phyloP scores from a whole-genome alignment of 2,329 filamentous ascomycete genomes.

The Hysterium pulicare region DNA sequence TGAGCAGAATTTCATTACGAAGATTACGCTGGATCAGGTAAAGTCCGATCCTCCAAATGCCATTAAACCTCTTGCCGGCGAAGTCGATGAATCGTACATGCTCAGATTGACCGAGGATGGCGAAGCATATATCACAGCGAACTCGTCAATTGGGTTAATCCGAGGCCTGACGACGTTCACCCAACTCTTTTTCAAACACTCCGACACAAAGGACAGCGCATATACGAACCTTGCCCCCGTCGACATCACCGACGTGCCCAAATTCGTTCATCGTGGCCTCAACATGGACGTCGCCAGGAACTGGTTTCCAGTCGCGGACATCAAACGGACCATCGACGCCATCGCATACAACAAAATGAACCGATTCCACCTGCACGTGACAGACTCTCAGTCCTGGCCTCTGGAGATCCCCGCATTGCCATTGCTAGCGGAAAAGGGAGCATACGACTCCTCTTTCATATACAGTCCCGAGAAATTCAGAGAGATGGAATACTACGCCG shows the following conservation, averaged over 20 bases:
- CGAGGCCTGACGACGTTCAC: conserved; percentile 72
- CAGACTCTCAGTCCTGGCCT: conserved; percentile 83
- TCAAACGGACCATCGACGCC: conserved; percentile 73
- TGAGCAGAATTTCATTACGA: conserved; percentile 52
- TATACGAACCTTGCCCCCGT: conserved; percentile 74
- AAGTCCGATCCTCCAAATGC: conserved; percentile 51
- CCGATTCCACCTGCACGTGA: conserved; percentile 74
- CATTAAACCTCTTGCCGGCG: conserved; percentile 59
- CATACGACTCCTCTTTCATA: conserved; percentile 64
- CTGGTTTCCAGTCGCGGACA: conserved; percentile 64
- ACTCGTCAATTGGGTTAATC: conserved; percentile 65
- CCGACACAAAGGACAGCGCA: conserved; percentile 43
- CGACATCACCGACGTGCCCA: conserved; percentile 67
- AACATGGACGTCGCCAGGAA: conserved; percentile 75
- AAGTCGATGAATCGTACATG: conserved; percentile 73
- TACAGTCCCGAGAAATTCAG: conserved; percentile 66
- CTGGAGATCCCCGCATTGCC: conserved; percentile 75
- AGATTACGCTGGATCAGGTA: conserved; percentile 62
- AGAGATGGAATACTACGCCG: conserved; percentile 67
- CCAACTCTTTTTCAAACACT: conserved; percentile 76
- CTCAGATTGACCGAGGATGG: conserved; percentile 59
- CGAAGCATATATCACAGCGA: conserved; percentile 60
- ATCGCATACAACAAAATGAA: conserved; percentile 80
- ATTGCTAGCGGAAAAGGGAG: conserved; percentile 67
- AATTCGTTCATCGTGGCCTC: conserved; percentile 73